Percentiles rank a stretch among this genome's conserved stretches.
Evolutionary conservation across 176 grass and related monocot genomes (phyloP).

Genomic region (Tuctoria greenei): DNA sequence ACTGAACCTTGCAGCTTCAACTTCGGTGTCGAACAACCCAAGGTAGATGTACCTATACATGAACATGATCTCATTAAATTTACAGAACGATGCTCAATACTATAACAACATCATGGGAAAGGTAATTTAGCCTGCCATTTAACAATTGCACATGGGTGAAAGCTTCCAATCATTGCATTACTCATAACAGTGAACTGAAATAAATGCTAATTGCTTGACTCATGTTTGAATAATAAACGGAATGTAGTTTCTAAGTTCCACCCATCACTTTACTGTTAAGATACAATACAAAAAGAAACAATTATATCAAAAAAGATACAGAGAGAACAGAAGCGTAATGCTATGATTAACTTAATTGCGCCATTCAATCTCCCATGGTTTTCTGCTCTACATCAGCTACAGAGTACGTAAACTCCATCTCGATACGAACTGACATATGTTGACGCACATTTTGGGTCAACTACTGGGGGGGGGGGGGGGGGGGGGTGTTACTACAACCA

Average conservation of each 20-base stretch:
- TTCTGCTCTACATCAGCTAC: background rate
- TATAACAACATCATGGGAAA: background rate
- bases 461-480: no score
- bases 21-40: slow-evolving; percentile 81
- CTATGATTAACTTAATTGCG: background rate
- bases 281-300: background rate
- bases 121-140: background rate
- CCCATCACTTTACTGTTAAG: background rate
- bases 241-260: background rate
- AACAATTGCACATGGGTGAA: background rate
- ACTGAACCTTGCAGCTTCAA: slow-evolving; percentile 81
- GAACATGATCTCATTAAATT: slow-evolving; percentile 17
- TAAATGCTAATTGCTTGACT: background rate
- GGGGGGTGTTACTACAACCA: no score
- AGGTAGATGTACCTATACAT: slow-evolving; percentile 85
- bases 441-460: background rate
- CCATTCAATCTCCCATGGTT: background rate
- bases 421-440: background rate
- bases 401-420: background rate
- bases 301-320: background rate
- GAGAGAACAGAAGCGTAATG: slow-evolving; percentile 7
- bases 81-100: background rate
- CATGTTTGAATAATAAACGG: background rate
- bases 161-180: background rate
- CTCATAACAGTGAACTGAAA: background rate